Base-by-base conservation (phyloP, 2,329 filamentous ascomycete genomes). In the Fusarium robinianum region DNA sequence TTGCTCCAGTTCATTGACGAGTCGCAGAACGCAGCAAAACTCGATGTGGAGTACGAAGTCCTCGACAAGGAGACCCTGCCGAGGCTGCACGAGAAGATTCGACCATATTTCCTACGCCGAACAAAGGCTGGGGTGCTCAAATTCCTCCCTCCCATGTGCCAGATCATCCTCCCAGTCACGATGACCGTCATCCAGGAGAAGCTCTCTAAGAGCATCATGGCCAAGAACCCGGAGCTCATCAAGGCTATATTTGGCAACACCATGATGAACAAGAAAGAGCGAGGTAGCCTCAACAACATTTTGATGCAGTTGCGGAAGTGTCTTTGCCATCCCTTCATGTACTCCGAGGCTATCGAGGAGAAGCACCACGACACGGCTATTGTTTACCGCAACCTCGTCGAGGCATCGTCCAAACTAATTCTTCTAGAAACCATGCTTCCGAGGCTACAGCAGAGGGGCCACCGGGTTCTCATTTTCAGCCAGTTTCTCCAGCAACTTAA, bases 161-260 rank as follows among this genome's bases (percentile, higher is more conserved):
- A 97, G 62, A 90, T 99, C 57, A 97, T 99, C 50, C 72, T 99
- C 5, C 94, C 94, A 0, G 85, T 99, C n/a, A 91, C 88, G 3
- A 96, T 97, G 91, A 91, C 88, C 2, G 77, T 90, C 10, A 75
- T 99, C 9, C 95, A 99, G 65, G 94, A 96, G 72, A 94, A 90
- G 63, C 77, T 99, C 1, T 96, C 94, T 72, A 94, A 91, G 63
- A 95, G 88, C 3, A 96, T 99, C 58, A 80, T 99, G 59, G 83
- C 88, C 10, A 94, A 95, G 67, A 96, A 95, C 49, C 87, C 91
- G 0, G 81, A 95, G 39, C 78, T 99, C 7, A 91, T 99, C 63
- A 86, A 85, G 55, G 82, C 91, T 0, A 90, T 99, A 31, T 91
- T 97, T 59, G 83, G 83, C 6, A 79, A 84, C 22, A 76, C 75